Conservation (phyloP, 2,329 filamentous ascomycete species). For the Diplodia sapinea region DNA sequence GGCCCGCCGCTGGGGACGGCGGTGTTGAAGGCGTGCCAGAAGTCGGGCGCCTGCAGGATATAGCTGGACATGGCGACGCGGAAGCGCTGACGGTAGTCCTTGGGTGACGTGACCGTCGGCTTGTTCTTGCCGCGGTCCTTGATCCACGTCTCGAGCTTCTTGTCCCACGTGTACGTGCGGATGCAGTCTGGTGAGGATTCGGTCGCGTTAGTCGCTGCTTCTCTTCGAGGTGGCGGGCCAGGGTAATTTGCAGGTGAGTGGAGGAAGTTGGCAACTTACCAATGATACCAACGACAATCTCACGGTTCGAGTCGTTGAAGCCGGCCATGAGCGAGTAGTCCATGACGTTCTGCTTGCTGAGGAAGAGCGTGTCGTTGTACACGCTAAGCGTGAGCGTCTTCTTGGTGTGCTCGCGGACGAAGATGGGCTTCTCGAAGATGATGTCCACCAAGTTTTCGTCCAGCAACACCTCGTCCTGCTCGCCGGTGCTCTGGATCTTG, state of each 20-base stretch:
- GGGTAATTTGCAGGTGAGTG: background rate
- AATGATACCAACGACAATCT: conserved; percentile 96
- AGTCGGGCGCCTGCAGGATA: conserved; percentile 75
- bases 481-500: conserved; percentile 93
- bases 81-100: conserved; percentile 96
- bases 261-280: conserved; percentile 37
- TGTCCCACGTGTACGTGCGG: conserved; percentile 98
- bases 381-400: conserved; percentile 89
- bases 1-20: background rate
- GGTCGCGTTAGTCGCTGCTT: conserved; percentile 14
- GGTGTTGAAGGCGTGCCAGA: conserved; percentile 70
- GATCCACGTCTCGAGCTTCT: conserved; percentile 99
- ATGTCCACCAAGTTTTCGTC: conserved; percentile 99
- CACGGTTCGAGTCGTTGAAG: conserved; percentile 86
- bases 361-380: conserved; percentile 96
- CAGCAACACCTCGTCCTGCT: conserved; percentile 92
- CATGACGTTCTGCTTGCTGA: conserved; percentile 96
- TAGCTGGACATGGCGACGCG: conserved; percentile 95
- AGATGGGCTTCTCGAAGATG: conserved; percentile 95
- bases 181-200: conserved; percentile 72
- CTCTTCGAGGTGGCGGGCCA: no score
- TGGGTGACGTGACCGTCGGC: conserved; percentile 94
- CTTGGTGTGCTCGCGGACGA: conserved; percentile 94
- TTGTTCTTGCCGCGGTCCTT: conserved; percentile 89
- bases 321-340: conserved; percentile 99